Base-by-base conservation (phyloP, 495 filamentous ascomycete genomes). In the Neurospora tetrasperma region DNA sequence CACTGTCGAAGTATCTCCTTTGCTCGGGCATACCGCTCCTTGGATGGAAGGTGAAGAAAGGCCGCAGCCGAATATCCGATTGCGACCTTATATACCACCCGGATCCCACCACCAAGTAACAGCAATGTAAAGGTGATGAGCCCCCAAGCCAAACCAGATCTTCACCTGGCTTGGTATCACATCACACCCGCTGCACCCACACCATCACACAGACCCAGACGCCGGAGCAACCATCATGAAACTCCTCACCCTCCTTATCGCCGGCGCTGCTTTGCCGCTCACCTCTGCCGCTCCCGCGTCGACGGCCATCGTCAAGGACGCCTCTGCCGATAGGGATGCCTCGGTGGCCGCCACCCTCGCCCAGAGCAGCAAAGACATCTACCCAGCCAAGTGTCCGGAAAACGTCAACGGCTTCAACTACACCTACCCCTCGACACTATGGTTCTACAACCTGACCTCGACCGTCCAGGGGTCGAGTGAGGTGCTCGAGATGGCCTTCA, bases 401-500 rank as follows among this genome's bases (percentile, higher is more conserved):
- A 74, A 83, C 69, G 74, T 83, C 42, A 78, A 83, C 59, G 82
- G 82, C 62, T 82, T 80, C 20, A 83, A 83, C 74, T 82, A 82
- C 73, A 83, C 82, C 16, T 85, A 86, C 70, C 81, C 82, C 7
- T 83, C 73, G 43, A 83, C 82, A 2, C 71, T 85, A n/a, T 76
- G 83, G 44, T 54, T 78, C 42, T 85, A 81, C 73, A 74, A 71
- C 27, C 83, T 86, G 73, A 71, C 44, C 0, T 81, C 83, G 12
- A 83, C 85, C 66, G 73, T 71, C 12, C 78, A 80, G 69, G 71
- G 6, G 2, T 66, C 54, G 8, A 2, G 6, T 6, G 54, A 35
- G 31, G 54, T 77, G 0, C 69, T 84, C 5, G 76, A 83, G 42
- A 86, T 84, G 84, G 83, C 82, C 42, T 86, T 82, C 74, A 84